phyloP scores from a whole-genome alignment of 441 rosid species.

The Adansonia grandidieri region DNA sequence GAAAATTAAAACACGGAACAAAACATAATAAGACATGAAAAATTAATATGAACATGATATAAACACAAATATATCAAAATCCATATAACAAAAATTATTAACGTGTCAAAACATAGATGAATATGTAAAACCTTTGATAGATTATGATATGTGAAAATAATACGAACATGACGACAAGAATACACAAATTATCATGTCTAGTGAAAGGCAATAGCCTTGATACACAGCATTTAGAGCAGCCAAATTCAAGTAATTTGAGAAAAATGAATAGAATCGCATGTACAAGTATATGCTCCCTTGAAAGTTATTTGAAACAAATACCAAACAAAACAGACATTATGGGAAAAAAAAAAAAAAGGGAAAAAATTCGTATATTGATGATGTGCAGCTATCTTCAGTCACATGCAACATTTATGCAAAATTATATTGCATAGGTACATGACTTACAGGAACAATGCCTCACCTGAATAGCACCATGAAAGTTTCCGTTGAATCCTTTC shows the following conservation, averaged over 20 bases:
- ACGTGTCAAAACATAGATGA: no score
- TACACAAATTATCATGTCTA: no score
- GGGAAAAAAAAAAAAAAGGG: not conserved
- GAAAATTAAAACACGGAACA: no score
- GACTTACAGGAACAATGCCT: constrained; percentile 1
- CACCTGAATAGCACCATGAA: constrained; percentile 20
- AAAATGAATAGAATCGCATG: not conserved
- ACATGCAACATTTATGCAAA: not conserved
- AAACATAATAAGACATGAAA: no score
- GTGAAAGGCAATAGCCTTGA: not conserved
- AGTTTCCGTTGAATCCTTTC: not conserved
- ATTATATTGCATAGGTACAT: not conserved
- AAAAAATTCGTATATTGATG: not conserved
- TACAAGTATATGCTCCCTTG: not conserved
- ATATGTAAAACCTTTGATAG: no score
- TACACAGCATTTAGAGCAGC: not conserved
- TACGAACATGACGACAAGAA: no score
- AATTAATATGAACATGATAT: no score
- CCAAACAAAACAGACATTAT: not conserved
- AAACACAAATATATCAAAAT: no score
- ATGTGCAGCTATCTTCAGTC: not conserved
- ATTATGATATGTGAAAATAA: no score
- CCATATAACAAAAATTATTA: no score
- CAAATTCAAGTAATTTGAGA: not conserved
- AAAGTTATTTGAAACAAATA: not conserved